phyloP scores from a whole-genome alignment of 768 basidiomycete species.

The Erythrobasidium yunnanense region DNA sequence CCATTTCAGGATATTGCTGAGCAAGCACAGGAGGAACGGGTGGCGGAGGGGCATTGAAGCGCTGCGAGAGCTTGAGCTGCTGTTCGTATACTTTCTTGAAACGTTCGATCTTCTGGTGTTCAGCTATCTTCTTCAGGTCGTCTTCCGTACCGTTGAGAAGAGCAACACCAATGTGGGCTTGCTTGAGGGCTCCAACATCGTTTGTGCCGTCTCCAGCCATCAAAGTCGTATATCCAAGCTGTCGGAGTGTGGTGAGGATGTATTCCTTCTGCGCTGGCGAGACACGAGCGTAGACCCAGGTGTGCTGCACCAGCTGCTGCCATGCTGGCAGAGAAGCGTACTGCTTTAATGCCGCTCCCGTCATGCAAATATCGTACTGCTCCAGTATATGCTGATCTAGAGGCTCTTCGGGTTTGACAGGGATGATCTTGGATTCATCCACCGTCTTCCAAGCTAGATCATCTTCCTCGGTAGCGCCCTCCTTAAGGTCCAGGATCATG shows the following conservation, averaged over 20 bases:
- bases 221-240: conserved; percentile 77
- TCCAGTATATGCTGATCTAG: conserved; percentile 67
- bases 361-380: conserved; percentile 89
- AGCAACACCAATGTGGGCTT: conserved; percentile 93
- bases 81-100: conserved; percentile 96
- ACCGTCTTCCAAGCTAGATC: conserved; percentile 87
- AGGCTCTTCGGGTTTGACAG: conserved; percentile 67
- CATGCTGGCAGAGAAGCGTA: conserved; percentile 55
- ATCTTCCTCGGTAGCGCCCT: conserved; percentile 61
- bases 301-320: conserved; percentile 72
- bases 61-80: conserved; percentile 74
- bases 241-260: conserved; percentile 81
- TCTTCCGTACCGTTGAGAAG: conserved; percentile 80
- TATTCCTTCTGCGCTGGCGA: conserved; percentile 91
- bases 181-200: conserved; percentile 95
- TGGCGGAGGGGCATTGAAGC: conserved; percentile 88
- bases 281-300: conserved; percentile 97
- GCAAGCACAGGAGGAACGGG: conserved; percentile 81
- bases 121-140: conserved; percentile 84
- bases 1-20: conserved; percentile 77
- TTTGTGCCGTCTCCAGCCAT: conserved; percentile 99
- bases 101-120: conserved; percentile 75
- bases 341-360: conserved; percentile 84
- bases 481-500: conserved; percentile 79
- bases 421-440: conserved; percentile 80